Base-by-base conservation (phyloP, 106 monocot genomes). In the Allium fistulosum region DNA sequence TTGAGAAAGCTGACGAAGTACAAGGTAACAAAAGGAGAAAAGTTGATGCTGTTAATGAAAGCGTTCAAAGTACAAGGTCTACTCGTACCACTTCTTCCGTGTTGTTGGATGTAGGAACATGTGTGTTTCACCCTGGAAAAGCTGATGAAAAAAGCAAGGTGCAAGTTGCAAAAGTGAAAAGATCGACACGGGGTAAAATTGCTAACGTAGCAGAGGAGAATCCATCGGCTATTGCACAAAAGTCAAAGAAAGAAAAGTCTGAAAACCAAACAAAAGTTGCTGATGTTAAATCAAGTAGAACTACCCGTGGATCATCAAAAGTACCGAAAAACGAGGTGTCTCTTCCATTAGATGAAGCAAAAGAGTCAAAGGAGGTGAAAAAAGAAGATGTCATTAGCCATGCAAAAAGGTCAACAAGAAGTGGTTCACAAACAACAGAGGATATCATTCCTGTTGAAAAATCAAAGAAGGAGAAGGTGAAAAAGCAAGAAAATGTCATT, bases 41-140 rank as follows among this genome's bases (percentile, higher is more conserved):
- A 13, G 15, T n/a, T 13, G 22, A 49, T 26, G n/a, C 28, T 49
- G 48, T 28, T 5, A 28, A 52, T 53, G 17, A 3, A 7, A 27
- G 14, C 17, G 9, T 13, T 22, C 67, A 22, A 5, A 53, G 5
- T 26, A 67, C 51, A 52, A 67, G 52, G 49, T 52, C 52, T 26
- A 67, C 67, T 12, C 51, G 67, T 11, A 53, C 13, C 48, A 26
- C 51, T 53, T 67, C 67, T 26, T 16, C 51, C 7, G 37, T 37
- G 37, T 53, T 67, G 67, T 10, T 52, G 50, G 67, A 67, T 51
- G 13, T 26, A 51, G 52, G 26, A 11, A 67, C 52, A 14, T 67
- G 17, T 67, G 11, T 67, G 14, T 52, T 52, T 13, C 49, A 48
- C 17, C 49, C 17, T 49, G 16, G 65, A 37, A 48, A 48, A 9